These are phyloP conservation scores for Fusarium lyarnte DNA, from an alignment of 2,329 filamentous ascomycete genomes.

Conservation along the genomic window DNA sequence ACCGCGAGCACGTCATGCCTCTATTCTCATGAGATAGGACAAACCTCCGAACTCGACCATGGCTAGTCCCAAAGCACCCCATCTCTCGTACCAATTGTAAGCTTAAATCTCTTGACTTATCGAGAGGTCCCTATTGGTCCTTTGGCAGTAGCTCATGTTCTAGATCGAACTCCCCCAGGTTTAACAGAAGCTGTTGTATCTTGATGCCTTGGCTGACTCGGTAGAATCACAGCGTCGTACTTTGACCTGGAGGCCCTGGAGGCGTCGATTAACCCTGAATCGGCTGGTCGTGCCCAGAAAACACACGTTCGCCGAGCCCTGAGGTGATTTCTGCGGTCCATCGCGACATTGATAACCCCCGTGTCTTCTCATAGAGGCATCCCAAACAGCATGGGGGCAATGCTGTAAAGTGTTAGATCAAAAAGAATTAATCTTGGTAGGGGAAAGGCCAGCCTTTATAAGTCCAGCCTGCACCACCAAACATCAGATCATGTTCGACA, in stretches of 20 bases:
- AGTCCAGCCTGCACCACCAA: constrained; percentile 25
- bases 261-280: not conserved
- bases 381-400: not conserved
- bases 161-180: not conserved
- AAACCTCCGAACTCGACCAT: constrained; percentile 14
- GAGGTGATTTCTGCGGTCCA: constrained; percentile 39
- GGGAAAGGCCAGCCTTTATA: constrained; percentile 31
- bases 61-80: constrained; percentile 4
- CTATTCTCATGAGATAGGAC: constrained; percentile 14
- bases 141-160: constrained; percentile 14
- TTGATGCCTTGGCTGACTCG: not conserved
- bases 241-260: not conserved
- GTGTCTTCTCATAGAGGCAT: not conserved
- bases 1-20: constrained; percentile 37
- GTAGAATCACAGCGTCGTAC: not conserved
- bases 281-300: not conserved
- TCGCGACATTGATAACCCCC: constrained; percentile 38
- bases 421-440: not conserved
- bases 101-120: constrained; percentile 23
- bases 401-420: not conserved
- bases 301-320: constrained; percentile 15
- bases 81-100: not conserved
- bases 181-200: not conserved
- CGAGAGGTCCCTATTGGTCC: constrained; percentile 23
- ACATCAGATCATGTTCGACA: constrained; percentile 1